phyloP scores from a whole-genome alignment of 1,284 basidiomycete genomes.

The Pseudozyma flocculosa region DNA sequence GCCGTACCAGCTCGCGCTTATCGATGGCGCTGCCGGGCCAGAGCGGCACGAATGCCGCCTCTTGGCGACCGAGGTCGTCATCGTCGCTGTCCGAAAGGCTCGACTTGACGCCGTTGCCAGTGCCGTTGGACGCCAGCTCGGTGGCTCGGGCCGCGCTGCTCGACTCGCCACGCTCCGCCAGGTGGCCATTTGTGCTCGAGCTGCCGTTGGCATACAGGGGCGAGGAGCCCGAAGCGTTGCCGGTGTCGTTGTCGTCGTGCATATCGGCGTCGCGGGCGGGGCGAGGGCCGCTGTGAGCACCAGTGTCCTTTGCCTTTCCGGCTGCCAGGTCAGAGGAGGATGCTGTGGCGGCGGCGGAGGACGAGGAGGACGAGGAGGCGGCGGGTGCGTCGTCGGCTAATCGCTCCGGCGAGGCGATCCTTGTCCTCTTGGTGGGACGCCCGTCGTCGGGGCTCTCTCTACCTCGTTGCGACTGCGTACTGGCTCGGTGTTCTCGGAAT shows the following conservation, averaged over 20 bases:
- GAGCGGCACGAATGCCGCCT: conserved; percentile 12
- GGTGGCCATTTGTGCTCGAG: background rate
- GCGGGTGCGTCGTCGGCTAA: too few species aligned
- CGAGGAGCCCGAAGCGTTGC: background rate
- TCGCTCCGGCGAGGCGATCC: background rate
- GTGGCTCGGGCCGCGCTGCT: too few species aligned
- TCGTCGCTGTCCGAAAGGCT: conserved; percentile 1
- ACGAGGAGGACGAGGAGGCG: background rate
- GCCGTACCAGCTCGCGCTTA: conserved; percentile 84
- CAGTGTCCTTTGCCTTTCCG: too few species aligned
- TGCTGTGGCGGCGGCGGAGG: background rate
- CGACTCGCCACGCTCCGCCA: too few species aligned
- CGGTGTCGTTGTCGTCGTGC: background rate
- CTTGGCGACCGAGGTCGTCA: conserved; percentile 18
- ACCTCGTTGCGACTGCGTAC: background rate
- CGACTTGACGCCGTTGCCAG: background rate
- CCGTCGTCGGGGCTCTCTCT: background rate
- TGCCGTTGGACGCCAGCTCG: background rate
- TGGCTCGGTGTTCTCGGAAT: background rate
- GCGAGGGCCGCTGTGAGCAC: too few species aligned
- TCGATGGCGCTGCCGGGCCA: conserved; percentile 57
- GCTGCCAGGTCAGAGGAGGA: too few species aligned
- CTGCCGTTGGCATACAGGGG: background rate
- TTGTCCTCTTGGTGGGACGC: background rate
- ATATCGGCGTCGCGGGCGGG: too few species aligned